These are phyloP conservation scores for Aurantiochytrium sp. DNA, from an alignment of 108 stramenopile genomes.

Conservation along the genomic window DNA sequence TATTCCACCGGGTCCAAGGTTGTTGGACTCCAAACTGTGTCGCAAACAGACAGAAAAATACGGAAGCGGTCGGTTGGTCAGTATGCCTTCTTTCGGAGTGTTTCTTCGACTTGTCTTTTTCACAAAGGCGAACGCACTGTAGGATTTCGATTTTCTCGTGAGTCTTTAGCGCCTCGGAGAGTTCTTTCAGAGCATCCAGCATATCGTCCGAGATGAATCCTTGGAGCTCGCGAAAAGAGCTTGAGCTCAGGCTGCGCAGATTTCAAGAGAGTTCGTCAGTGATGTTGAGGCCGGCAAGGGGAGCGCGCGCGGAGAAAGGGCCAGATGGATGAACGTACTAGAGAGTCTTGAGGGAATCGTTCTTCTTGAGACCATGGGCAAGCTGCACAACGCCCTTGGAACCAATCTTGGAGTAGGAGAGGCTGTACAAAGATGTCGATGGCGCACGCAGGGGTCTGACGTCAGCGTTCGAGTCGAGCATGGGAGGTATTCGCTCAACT, in stretches of 20 bases:
- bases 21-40: too few relatives aligned
- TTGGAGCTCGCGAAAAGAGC: not conserved
- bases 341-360: not conserved
- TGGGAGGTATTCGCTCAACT: not conserved
- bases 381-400: not conserved
- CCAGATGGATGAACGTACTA: not conserved
- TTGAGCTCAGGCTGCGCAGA: not conserved
- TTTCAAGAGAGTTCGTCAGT: not conserved
- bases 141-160: not conserved
- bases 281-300: not conserved
- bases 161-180: not conserved
- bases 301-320: not conserved
- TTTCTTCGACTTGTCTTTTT: too few relatives aligned
- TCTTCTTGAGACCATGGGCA: not conserved
- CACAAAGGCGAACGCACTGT: not conserved
- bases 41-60: too few relatives aligned
- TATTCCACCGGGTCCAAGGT: too few relatives aligned
- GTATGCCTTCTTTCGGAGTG: too few relatives aligned
- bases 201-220: not conserved
- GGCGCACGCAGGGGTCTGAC: not conserved
- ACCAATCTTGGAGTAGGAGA: not conserved
- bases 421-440: not conserved
- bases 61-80: too few relatives aligned
- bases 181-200: not conserved
- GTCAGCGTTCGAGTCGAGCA: too few relatives aligned